A percentile compares a stretch with the other conserved stretches of the same genome.
Conservation (phyloP, 2,329 filamentous ascomycete genomes). For the Huntiella savannae region DNA sequence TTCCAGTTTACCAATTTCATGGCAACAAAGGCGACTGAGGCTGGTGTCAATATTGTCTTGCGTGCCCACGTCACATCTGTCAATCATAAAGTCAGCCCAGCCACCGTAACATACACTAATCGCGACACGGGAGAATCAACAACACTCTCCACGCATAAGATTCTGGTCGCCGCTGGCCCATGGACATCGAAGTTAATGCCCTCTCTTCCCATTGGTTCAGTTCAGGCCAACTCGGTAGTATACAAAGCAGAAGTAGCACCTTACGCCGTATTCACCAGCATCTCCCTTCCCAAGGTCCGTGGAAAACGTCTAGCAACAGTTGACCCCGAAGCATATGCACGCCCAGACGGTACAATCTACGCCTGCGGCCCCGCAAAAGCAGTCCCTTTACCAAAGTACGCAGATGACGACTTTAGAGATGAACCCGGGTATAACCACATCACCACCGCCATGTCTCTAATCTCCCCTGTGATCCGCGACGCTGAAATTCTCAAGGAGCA, state of each 20-base stretch:
- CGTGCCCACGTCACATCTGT: slow-evolving; percentile 44
- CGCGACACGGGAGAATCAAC: slow-evolving; percentile 21
- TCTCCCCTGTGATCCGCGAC: slow-evolving; percentile 46
- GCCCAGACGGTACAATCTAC: slow-evolving; percentile 78
- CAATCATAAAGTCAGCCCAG: slow-evolving; percentile 14
- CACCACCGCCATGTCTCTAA: slow-evolving; percentile 51
- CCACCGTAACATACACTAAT: slow-evolving; percentile 40
- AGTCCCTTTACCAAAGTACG: slow-evolving; percentile 55
- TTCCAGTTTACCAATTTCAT: slow-evolving; percentile 78
- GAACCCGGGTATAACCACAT: slow-evolving; percentile 66
- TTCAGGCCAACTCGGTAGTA: slow-evolving; percentile 47
- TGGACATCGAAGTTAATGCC: slow-evolving; percentile 45
- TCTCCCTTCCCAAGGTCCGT: slow-evolving; percentile 39
- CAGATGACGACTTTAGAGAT: slow-evolving; percentile 60
- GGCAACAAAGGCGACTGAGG: slow-evolving; percentile 52
- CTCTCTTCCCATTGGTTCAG: slow-evolving; percentile 34
- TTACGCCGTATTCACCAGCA: slow-evolving; percentile 73
- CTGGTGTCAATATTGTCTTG: slow-evolving; percentile 47
- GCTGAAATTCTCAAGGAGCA: slow-evolving; percentile 57
- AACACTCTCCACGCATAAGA: slow-evolving; percentile 30
- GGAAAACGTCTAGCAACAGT: slow-evolving; percentile 27
- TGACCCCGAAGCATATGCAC: slow-evolving; percentile 82
- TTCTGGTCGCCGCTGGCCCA: slow-evolving; percentile 38
- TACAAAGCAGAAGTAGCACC: slow-evolving; percentile 46
- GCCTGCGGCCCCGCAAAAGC: slow-evolving; percentile 83